These are phyloP conservation scores for Loxodes magnus DNA, from an alignment of 73 alveolate species.

Conservation along the genomic window DNA sequence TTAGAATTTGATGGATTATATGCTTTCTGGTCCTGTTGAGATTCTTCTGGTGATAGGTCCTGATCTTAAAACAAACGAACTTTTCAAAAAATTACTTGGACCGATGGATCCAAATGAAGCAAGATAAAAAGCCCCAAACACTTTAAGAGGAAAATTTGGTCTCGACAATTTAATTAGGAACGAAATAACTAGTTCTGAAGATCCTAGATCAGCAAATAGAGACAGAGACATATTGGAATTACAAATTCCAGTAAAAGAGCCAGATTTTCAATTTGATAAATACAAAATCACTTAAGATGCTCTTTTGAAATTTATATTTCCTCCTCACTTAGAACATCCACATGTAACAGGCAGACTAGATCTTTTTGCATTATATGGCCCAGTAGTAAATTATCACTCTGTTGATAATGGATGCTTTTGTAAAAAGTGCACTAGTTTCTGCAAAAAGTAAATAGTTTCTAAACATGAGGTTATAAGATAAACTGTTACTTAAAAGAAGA, in stretches of 20 bases:
- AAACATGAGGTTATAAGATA: constrained; percentile 14
- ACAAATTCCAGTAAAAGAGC: constrained; percentile 85
- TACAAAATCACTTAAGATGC: constrained; percentile 68
- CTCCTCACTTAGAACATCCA: constrained; percentile 92
- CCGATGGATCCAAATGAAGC: constrained; percentile 81
- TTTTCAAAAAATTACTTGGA: constrained; percentile 88
- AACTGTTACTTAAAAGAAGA: constrained; percentile 31
- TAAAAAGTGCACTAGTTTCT: constrained; percentile 47
- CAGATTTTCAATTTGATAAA: constrained; percentile 74
- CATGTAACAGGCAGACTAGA: constrained; percentile 89
- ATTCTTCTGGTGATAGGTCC: constrained; percentile 58
- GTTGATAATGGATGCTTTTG: constrained; percentile 79
- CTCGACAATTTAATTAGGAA: constrained; percentile 58
- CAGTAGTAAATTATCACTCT: constrained; percentile 72
- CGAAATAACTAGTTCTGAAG: constrained; percentile 85
- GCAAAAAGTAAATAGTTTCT: constrained; percentile 50
- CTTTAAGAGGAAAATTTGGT: constrained; percentile 81
- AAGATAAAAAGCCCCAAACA: constrained; percentile 40
- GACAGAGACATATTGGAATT: constrained; percentile 87
- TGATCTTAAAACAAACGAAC: constrained; percentile 73
- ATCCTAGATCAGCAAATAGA: constrained; percentile 78
- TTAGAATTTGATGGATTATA: constrained; percentile 65
- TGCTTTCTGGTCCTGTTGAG: constrained; percentile 74
- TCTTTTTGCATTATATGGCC: constrained; percentile 87
- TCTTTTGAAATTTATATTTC: constrained; percentile 75